Base-by-base conservation (phyloP, 1,284 basidiomycete genomes). In the Schizophyllum amplum region DNA sequence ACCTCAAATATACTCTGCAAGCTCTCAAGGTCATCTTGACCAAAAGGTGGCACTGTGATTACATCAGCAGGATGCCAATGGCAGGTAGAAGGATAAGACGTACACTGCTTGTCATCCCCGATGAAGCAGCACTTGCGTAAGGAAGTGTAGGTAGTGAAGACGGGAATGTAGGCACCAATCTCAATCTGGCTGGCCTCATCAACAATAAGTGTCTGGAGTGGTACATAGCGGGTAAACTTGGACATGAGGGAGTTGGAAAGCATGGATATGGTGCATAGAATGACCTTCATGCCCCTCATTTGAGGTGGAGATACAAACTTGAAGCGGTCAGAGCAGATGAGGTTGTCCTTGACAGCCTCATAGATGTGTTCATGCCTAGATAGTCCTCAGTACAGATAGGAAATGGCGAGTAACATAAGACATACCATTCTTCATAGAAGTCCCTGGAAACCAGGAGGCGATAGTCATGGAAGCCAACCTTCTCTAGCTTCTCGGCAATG, bases 221-320 rank as follows among this genome's bases (percentile, higher is more conserved):
- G 80, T 1, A 76, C 70, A 2, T 68, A 1, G 0, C 59, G 66
- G 13, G 70, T 55, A 51, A 71, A 75, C 1, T 55, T 55, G 9
- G 47, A 64, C 55, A 89, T 63, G 0, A 1, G 17, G 0, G 21
- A 42, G 59, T 75, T 77, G 1, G 86, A 83, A 0, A 91, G 75
- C 86, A 90, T 91, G 65, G 77, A 77, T 0, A 90, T 68, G 9
- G 89, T 91, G 65, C 84, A 88, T 1, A 91, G 72, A 21, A 90
- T 75, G 3, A 90, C 81, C 63, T 74, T 70, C 53, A 72, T 73
- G 23, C 68, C 78, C 52, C 69, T 63, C 7, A 82, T 61, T 56
- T 62, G 47, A 52, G 1, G 25, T 4, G 1, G 22, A 55, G 55
- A 22, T 59, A 57, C 62, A 63, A 22, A 17, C 46, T 0, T 62